Evolutionary conservation across 306 rosid genomes (phyloP).

Genomic region (Cucumis cinereus): DNA sequence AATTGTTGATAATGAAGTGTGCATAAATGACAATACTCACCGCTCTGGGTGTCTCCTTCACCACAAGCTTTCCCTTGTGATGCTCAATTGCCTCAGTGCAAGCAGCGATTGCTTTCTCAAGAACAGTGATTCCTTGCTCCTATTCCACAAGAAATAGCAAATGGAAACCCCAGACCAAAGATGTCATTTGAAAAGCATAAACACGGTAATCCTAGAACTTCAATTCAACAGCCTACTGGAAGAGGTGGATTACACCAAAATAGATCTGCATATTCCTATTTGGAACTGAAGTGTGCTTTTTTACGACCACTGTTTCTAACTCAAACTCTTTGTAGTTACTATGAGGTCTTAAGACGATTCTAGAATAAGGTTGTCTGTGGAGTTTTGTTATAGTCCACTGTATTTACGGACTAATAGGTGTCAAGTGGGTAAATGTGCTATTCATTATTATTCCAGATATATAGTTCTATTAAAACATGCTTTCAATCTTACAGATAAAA

Average conservation of each 20-base stretch:
- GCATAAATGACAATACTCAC: conserved; percentile 39
- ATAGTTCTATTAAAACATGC: background rate
- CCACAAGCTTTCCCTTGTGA: conserved; percentile 77
- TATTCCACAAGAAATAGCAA: conserved; percentile 18
- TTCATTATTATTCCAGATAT: background rate
- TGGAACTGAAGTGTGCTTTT: no score
- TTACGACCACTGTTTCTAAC: no score
- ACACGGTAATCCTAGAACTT: background rate
- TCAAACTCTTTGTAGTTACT: background rate
- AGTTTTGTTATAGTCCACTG: background rate
- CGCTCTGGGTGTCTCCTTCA: conserved; percentile 86
- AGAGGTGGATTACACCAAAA: no score
- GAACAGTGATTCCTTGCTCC: conserved; percentile 91
- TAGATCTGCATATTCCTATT: no score
- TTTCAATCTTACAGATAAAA: background rate
- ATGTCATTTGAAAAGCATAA: background rate
- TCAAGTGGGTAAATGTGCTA: background rate
- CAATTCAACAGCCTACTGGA: background rate
- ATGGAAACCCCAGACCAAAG: background rate
- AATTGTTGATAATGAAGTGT: background rate
- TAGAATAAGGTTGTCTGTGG: background rate
- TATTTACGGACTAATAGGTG: background rate
- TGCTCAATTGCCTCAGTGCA: conserved; percentile 72
- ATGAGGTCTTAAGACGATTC: background rate
- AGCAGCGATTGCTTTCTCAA: conserved; percentile 48